phyloP scores from a whole-genome alignment of 73 alveolate genomes.

The Effrenium voratum region DNA sequence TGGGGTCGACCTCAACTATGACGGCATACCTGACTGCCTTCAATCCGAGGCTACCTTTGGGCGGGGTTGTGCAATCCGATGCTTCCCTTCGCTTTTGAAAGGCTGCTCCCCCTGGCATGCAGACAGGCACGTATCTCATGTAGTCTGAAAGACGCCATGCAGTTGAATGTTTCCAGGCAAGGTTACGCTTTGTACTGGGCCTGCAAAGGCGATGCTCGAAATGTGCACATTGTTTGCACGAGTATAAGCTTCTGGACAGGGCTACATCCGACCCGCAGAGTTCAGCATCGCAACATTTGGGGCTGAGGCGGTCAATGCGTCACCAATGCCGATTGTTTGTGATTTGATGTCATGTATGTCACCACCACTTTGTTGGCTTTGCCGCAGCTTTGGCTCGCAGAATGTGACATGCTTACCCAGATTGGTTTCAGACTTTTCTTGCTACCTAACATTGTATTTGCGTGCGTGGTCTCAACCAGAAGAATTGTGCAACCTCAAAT shows the following conservation, averaged over 20 bases:
- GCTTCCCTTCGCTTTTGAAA: not conserved
- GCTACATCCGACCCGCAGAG: conserved; percentile 43
- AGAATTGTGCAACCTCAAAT: no score
- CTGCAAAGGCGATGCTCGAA: conserved; percentile 18
- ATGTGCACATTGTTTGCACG: not conserved
- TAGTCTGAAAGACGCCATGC: not conserved
- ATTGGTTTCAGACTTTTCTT: no score
- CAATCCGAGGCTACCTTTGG: not conserved
- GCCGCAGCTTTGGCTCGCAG: no score
- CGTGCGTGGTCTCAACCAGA: no score
- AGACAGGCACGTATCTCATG: not conserved
- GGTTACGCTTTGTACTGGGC: conserved; percentile 16
- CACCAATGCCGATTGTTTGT: no score
- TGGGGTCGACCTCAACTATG: not conserved
- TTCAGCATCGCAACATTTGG: conserved; percentile 45
- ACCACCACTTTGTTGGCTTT: no score
- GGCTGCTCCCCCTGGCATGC: not conserved
- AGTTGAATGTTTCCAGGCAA: not conserved
- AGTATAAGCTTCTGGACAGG: not conserved
- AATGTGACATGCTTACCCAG: no score
- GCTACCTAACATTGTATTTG: no score
- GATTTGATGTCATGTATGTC: no score
- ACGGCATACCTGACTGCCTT: not conserved
- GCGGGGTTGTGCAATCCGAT: not conserved
- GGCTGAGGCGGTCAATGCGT: not conserved